Percentiles rank a stretch among this genome's conserved stretches.
These are phyloP conservation scores for Scutellaria galericulata DNA, from an alignment of 257 asterid species.

Conservation along the genomic window DNA sequence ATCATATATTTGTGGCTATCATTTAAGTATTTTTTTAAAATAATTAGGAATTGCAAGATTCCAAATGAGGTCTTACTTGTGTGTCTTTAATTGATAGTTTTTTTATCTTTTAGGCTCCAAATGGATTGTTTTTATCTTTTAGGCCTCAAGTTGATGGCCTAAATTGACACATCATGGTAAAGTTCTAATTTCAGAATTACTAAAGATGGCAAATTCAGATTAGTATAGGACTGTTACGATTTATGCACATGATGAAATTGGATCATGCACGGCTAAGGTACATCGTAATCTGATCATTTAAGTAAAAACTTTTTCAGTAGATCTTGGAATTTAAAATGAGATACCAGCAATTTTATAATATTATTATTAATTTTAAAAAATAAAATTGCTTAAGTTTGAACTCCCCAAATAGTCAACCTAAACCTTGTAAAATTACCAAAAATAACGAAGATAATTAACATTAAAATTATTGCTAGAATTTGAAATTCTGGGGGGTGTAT, in stretches of 20 bases:
- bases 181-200: constrained; percentile 3
- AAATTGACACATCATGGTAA: constrained; percentile 1
- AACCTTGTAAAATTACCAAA: too few relatives aligned
- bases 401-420: too few relatives aligned
- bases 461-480: background rate
- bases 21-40: too few relatives aligned
- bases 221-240: background rate
- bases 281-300: constrained; percentile 4
- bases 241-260: constrained; percentile 8
- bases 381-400: too few relatives aligned
- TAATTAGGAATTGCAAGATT: too few relatives aligned
- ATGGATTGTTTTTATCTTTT: too few relatives aligned
- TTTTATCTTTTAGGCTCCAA: too few relatives aligned
- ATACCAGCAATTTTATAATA: too few relatives aligned
- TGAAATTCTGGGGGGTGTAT: background rate
- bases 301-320: background rate
- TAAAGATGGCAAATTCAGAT: background rate
- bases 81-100: too few relatives aligned
- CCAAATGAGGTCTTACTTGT: too few relatives aligned
- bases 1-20: too few relatives aligned
- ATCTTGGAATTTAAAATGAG: background rate
- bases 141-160: background rate
- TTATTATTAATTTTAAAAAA: too few relatives aligned
- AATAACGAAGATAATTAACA: background rate
- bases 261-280: background rate